phyloP scores from a whole-genome alignment of 306 rosid species.

The Sicyos edulis region DNA sequence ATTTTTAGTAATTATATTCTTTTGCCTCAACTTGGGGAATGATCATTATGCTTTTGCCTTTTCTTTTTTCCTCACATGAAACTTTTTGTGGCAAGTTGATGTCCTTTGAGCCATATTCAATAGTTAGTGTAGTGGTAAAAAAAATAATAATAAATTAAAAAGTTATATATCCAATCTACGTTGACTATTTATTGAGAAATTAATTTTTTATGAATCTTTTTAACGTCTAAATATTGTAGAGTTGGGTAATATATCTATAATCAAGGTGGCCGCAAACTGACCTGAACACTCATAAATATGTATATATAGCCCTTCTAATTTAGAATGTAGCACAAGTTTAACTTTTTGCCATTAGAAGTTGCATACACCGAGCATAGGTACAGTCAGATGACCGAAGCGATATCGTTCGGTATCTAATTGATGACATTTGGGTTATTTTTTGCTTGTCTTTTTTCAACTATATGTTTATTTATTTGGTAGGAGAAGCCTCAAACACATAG shows the following conservation, averaged over 20 bases:
- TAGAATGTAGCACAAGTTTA: neutral
- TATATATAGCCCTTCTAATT: too few species aligned
- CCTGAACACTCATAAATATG: too few species aligned
- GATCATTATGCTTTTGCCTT: constrained; percentile 17
- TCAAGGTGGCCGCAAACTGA: too few species aligned
- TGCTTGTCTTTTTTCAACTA: neutral
- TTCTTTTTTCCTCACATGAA: neutral
- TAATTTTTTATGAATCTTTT: too few species aligned
- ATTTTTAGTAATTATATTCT: constrained; percentile 9
- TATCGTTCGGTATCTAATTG: neutral
- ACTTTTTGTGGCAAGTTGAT: constrained; percentile 16
- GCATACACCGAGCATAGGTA: neutral
- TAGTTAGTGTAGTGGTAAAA: neutral
- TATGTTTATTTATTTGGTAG: neutral
- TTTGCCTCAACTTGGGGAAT: constrained; percentile 17
- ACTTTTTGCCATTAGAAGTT: neutral
- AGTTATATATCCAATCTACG: too few species aligned
- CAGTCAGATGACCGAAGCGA: neutral
- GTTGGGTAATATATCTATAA: too few species aligned
- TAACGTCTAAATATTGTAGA: too few species aligned
- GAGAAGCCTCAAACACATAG: constrained; percentile 10
- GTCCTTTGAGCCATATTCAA: constrained; percentile 5
- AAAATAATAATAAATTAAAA: too few species aligned
- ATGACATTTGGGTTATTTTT: neutral
- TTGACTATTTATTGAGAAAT: too few species aligned